Conservation (phyloP, 1,139 yeast species). For the Debaryomyces robertsiae region DNA sequence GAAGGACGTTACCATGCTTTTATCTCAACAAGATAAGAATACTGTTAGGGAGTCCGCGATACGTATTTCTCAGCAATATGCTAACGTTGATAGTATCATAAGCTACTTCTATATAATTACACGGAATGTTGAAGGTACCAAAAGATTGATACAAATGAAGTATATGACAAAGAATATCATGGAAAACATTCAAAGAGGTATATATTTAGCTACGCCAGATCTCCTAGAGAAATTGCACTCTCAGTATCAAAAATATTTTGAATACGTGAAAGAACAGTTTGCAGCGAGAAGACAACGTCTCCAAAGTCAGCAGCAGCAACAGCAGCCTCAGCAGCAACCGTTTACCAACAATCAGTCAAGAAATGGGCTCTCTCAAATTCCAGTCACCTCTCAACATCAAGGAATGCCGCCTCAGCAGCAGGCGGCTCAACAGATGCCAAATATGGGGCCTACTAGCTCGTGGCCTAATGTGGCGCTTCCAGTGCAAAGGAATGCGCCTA, state of each 20-base stretch:
- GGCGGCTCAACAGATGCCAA: slow-evolving; percentile 13
- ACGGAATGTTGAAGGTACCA: slow-evolving; percentile 72
- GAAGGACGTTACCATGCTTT: slow-evolving; percentile 62
- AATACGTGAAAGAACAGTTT: slow-evolving; percentile 61
- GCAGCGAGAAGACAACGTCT: slow-evolving; percentile 38
- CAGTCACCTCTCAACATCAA: slow-evolving; percentile 16
- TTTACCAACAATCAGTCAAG: slow-evolving; percentile 13
- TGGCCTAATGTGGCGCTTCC: slow-evolving; percentile 26
- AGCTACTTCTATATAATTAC: slow-evolving; percentile 78
- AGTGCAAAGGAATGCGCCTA: slow-evolving; percentile 16
- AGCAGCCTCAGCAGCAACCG: slow-evolving; percentile 17
- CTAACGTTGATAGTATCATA: slow-evolving; percentile 72
- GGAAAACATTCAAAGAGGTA: slow-evolving; percentile 64
- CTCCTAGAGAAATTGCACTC: slow-evolving; percentile 67
- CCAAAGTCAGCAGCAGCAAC: slow-evolving; percentile 24
- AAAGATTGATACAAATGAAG: slow-evolving; percentile 74
- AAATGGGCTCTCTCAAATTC: slow-evolving; percentile 13
- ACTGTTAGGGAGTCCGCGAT: slow-evolving; percentile 61
- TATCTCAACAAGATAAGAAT: slow-evolving; percentile 65
- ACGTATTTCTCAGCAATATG: slow-evolving; percentile 61
- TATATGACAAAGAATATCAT: slow-evolving; percentile 75
- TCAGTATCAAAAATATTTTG: slow-evolving; percentile 75
- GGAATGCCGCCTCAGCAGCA: slow-evolving; percentile 11
- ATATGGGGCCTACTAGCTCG: slow-evolving; percentile 22
- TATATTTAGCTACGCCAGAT: slow-evolving; percentile 67